These are phyloP conservation scores for Acephala macrosclerotiorum DNA, from an alignment of 2,329 filamentous ascomycete species.

Conservation along the genomic window DNA sequence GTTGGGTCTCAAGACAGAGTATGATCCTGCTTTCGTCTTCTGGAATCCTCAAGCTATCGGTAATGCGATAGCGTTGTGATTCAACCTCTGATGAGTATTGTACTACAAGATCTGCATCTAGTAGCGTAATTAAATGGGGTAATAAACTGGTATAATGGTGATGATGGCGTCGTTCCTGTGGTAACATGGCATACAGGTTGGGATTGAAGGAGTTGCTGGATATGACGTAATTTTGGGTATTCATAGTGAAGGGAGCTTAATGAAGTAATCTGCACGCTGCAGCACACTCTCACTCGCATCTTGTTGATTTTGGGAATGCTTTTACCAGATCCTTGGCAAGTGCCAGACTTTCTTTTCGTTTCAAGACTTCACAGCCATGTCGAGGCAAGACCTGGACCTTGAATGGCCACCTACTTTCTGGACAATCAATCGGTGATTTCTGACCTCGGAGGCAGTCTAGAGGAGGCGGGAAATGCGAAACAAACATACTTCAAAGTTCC, in stretches of 20 bases:
- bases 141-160: not conserved
- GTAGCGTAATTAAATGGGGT: not conserved
- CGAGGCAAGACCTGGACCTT: too few species aligned
- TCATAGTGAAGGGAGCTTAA: not conserved
- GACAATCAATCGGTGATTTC: too few species aligned
- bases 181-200: not conserved
- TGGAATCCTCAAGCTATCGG: constrained; percentile 37
- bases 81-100: not conserved
- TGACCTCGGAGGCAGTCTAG: too few species aligned
- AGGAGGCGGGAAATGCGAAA: too few species aligned
- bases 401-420: too few species aligned
- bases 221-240: not conserved
- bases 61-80: constrained; percentile 11
- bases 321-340: too few species aligned
- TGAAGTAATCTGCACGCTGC: not conserved
- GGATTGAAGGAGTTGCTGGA: not conserved
- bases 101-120: not conserved
- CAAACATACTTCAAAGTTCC: too few species aligned
- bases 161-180: not conserved
- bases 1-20: constrained; percentile 32
- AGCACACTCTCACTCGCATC: not conserved
- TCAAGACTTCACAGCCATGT: too few species aligned
- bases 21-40: constrained; percentile 34
- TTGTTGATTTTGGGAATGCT: too few species aligned
- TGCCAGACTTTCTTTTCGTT: too few species aligned